These are phyloP conservation scores for Carnegiea gigantea DNA, from an alignment of 179 eudicot genomes.

Conservation along the genomic window DNA sequence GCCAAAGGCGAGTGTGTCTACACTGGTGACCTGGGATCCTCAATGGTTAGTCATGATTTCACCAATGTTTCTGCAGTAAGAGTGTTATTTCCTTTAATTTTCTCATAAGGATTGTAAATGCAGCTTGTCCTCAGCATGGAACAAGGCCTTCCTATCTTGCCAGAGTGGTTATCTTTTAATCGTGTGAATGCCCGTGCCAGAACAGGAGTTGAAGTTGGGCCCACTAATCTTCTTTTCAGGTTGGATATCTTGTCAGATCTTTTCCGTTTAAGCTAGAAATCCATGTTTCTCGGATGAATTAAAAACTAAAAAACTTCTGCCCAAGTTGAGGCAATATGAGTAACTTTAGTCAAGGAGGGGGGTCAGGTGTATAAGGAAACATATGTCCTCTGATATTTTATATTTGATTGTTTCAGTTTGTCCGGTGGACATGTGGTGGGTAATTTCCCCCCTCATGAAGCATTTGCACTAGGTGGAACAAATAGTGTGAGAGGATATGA, in stretches of 20 bases:
- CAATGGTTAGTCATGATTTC: conserved; percentile 63
- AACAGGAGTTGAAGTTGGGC: conserved; percentile 77
- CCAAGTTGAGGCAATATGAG: not conserved
- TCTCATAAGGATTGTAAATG: conserved; percentile 24
- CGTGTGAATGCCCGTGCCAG: conserved; percentile 90
- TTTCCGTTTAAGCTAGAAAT: not conserved
- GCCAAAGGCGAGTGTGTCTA: conserved; percentile 88
- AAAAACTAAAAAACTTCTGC: too few species aligned
- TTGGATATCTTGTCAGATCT: conserved; percentile 19
- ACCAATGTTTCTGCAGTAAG: conserved; percentile 1
- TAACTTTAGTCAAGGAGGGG: not conserved
- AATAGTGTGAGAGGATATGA: conserved; percentile 98
- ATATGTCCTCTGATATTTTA: not conserved
- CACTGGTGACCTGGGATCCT: conserved; percentile 92
- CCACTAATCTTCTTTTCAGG: conserved; percentile 71
- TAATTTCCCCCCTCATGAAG: conserved; percentile 97
- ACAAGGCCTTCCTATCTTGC: conserved; percentile 89
- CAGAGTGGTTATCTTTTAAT: conserved; percentile 88
- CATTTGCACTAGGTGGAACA: conserved; percentile 97
- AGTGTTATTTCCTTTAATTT: not conserved
- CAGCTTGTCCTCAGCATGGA: conserved; percentile 95
- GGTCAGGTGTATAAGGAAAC: too few species aligned
- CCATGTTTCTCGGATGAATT: not conserved
- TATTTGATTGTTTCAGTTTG: conserved; percentile 43
- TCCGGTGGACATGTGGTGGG: conserved; percentile 96